Percentiles rank a stretch among this genome's conserved stretches.
phyloP scores from a whole-genome alignment of 371 early-diverging fungal species.

The Mycotypha africana region DNA sequence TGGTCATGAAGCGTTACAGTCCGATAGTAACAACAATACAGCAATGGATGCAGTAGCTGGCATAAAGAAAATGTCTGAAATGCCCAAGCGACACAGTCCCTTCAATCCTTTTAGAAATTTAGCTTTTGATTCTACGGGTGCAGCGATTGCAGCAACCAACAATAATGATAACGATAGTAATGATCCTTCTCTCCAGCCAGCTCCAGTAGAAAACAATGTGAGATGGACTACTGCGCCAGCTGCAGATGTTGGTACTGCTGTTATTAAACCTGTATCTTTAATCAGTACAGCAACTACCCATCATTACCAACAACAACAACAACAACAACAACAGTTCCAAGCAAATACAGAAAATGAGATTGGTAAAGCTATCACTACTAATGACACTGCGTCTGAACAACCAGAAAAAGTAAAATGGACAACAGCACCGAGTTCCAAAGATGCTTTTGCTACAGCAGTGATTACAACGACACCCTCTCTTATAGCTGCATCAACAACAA shows the following conservation, averaged over 20 bases:
- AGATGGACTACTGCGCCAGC: conserved; percentile 15
- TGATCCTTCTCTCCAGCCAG: background rate
- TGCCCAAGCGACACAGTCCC: conserved; percentile 9
- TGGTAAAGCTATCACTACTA: background rate
- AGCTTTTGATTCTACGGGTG: background rate
- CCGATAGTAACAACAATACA: background rate
- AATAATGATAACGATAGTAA: background rate
- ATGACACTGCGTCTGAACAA: background rate
- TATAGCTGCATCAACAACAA: background rate
- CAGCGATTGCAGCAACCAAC: background rate
- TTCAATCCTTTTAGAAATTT: conserved; percentile 34
- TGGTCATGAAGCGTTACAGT: no score
- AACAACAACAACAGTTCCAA: background rate
- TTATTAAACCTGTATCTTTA: conserved; percentile 22
- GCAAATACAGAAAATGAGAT: background rate
- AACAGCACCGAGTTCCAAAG: background rate
- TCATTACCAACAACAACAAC: background rate
- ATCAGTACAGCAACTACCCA: background rate
- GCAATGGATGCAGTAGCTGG: background rate
- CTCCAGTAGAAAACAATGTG: background rate
- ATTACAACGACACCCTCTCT: background rate
- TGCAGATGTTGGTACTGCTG: conserved; percentile 19
- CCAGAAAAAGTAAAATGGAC: conserved; percentile 15
- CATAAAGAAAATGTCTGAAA: conserved; percentile 10
- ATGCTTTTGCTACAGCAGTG: conserved; percentile 1